Evolutionary conservation across 1,139 yeast species (phyloP).

Genomic region (Yamadazyma taylorii): DNA sequence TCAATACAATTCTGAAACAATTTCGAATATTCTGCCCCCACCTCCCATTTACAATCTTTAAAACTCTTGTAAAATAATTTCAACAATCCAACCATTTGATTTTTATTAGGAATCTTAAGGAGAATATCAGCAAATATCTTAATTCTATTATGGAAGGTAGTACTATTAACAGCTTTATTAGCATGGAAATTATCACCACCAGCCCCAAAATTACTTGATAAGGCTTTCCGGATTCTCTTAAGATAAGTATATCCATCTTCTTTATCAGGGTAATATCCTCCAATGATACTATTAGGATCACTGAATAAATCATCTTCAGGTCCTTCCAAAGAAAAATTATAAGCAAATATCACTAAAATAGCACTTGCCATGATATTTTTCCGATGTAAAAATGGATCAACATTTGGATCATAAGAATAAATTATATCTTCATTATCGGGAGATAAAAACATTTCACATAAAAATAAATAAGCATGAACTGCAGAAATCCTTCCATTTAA

Average conservation of each 20-base stretch:
- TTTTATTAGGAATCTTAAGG: conserved; percentile 18
- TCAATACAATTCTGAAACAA: conserved; percentile 52
- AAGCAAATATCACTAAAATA: conserved; percentile 59
- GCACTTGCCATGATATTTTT: conserved; percentile 56
- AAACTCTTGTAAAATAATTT: conserved; percentile 40
- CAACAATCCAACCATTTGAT: conserved; percentile 48
- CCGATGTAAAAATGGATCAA: conserved; percentile 56
- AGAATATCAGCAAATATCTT: conserved; percentile 17
- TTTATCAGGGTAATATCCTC: conserved; percentile 21
- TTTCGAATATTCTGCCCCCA: conserved; percentile 54
- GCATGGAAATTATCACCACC: conserved; percentile 8
- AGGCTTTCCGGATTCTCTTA: conserved; percentile 35
- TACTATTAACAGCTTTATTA: conserved; percentile 5
- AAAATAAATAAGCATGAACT: conserved; percentile 56
- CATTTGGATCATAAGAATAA: conserved; percentile 43
- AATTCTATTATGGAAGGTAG: conserved; percentile 17
- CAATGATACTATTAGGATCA: background rate
- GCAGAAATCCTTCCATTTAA: conserved; percentile 35
- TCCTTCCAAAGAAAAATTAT: conserved; percentile 51
- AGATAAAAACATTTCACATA: conserved; percentile 57
- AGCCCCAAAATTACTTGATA: conserved; percentile 12
- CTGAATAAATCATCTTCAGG: conserved; percentile 44
- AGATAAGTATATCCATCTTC: conserved; percentile 40
- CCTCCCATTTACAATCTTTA: conserved; percentile 50
- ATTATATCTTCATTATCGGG: conserved; percentile 36